Evolutionary conservation across 2,329 filamentous ascomycete species (phyloP).

Genomic region (Bertia moriformis): DNA sequence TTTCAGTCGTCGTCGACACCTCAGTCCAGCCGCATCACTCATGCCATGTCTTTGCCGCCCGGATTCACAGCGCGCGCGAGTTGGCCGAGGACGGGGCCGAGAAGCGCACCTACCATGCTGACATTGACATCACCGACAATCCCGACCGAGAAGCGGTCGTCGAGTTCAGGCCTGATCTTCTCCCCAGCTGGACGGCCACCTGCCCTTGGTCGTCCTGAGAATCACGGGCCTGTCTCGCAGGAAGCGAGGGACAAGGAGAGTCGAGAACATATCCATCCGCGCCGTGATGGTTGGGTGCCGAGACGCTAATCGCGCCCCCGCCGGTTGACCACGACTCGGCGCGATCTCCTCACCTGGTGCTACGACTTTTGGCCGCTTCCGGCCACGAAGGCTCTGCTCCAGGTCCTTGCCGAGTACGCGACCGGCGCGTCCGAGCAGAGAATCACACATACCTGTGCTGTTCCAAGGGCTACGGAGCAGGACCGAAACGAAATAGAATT

Average conservation of each 20-base stretch:
- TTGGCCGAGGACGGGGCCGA: conserved; percentile 78
- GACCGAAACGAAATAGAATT: too few species aligned
- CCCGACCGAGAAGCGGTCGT: conserved; percentile 68
- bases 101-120: conserved; percentile 95
- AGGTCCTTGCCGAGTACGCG: conserved; percentile 74
- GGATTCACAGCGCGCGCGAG: conserved; percentile 69
- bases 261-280: conserved; percentile 76
- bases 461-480: conserved; percentile 81
- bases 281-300: conserved; percentile 66
- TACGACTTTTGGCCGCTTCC: conserved; percentile 84
- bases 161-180: conserved; percentile 93
- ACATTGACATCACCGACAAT: conserved; percentile 91
- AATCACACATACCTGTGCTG: conserved; percentile 77
- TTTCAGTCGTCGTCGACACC: conserved; percentile 66
- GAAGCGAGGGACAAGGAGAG: conserved; percentile 66
- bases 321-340: conserved; percentile 75
- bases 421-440: conserved; percentile 71
- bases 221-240: conserved; percentile 72
- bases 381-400: conserved; percentile 74
- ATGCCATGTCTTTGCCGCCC: conserved; percentile 82
- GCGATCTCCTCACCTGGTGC: conserved; percentile 88
- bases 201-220: conserved; percentile 63
- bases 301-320: conserved; percentile 87
- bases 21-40: conserved; percentile 93
- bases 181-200: conserved; percentile 97